Conservation (phyloP, 345 rosid genomes). For the Abelmoschus esculentus region DNA sequence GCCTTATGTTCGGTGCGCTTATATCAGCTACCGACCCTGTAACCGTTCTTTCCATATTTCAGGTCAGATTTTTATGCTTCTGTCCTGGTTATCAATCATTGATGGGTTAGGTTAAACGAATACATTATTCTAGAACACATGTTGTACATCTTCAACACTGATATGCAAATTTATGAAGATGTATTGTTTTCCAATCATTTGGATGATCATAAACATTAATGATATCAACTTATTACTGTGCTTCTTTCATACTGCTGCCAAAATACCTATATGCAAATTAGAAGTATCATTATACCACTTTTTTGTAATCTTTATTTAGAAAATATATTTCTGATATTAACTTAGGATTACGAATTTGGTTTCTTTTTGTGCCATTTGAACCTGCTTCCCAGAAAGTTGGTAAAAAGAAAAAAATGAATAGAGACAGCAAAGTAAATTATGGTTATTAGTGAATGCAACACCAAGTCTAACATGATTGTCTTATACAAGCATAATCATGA, state of each 20-base stretch:
- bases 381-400: background rate
- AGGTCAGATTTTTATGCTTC: conserved; percentile 32
- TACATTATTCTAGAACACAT: background rate
- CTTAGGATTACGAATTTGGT: background rate
- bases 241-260: background rate
- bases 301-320: background rate
- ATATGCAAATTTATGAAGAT: background rate
- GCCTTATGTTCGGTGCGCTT: conserved; percentile 97
- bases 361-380: background rate
- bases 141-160: background rate
- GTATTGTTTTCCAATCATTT: background rate
- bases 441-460: background rate
- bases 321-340: background rate
- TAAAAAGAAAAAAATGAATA: background rate
- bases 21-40: conserved; percentile 99
- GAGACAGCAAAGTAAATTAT: background rate
- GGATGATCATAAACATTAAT: background rate
- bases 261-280: background rate
- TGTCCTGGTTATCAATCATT: background rate
- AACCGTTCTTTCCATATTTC: conserved; percentile 93
- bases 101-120: background rate
- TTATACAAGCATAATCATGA: background rate
- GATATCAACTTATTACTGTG: background rate
- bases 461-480: background rate
- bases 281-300: background rate